These are phyloP conservation scores for Ajuga chamaepitys DNA, from an alignment of 257 asterid genomes.

Conservation along the genomic window DNA sequence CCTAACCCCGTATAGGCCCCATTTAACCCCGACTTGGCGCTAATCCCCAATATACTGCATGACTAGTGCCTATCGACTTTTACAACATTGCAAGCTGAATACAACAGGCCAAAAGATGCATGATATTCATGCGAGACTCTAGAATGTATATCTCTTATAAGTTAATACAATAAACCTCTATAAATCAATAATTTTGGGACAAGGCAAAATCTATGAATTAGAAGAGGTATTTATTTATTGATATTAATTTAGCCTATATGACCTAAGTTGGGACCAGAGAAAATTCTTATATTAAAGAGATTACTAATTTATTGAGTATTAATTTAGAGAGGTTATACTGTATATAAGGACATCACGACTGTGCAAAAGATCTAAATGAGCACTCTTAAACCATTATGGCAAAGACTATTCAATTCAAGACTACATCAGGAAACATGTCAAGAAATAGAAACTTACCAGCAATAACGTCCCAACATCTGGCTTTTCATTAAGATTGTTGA, in stretches of 20 bases:
- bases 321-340: too few relatives aligned
- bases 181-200: too few relatives aligned
- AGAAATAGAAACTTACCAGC: constrained; percentile 36
- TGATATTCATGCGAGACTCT: background rate
- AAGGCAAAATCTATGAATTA: too few relatives aligned
- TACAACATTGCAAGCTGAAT: background rate
- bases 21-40: too few relatives aligned
- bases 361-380: constrained; percentile 6
- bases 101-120: background rate
- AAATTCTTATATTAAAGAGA: too few relatives aligned
- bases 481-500: constrained; percentile 84
- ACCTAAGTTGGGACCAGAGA: too few relatives aligned
- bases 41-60: too few relatives aligned
- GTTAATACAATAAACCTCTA: too few relatives aligned
- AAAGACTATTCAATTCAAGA: constrained; percentile 7
- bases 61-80: background rate
- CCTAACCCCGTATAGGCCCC: too few relatives aligned
- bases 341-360: background rate
- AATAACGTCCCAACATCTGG: constrained; percentile 91
- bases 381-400: background rate
- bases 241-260: too few relatives aligned
- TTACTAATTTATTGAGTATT: too few relatives aligned
- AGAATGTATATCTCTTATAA: constrained; percentile 5
- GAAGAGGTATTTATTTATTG: too few relatives aligned
- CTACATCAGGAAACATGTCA: constrained; percentile 8